phyloP scores from a whole-genome alignment of 1,139 yeast genomes.

The Pichia sp. region DNA sequence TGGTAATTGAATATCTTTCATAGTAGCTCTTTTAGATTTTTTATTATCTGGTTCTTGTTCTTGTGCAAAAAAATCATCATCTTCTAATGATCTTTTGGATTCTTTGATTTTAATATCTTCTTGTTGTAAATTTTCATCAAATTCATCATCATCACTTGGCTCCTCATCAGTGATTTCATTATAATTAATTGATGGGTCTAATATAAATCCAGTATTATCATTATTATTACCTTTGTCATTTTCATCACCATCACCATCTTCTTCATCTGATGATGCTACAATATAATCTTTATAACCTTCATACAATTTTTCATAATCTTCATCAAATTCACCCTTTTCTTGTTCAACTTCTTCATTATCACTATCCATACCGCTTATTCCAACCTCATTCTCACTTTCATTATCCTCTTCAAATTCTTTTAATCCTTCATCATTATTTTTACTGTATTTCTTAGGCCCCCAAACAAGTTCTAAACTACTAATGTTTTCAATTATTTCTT shows the following conservation, averaged over 20 bases:
- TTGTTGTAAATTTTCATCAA: slow-evolving; percentile 9
- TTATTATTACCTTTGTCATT: too few species aligned
- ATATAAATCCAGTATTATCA: slow-evolving; percentile 10
- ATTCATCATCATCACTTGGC: slow-evolving; percentile 27
- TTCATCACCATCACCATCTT: slow-evolving; percentile 24
- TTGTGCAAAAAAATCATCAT: slow-evolving; percentile 40
- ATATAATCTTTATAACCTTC: slow-evolving; percentile 44
- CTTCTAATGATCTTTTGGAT: slow-evolving; percentile 21
- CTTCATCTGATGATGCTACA: slow-evolving; percentile 53
- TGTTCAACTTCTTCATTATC: background rate
- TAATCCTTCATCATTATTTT: slow-evolving; percentile 20
- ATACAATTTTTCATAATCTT: slow-evolving; percentile 30
- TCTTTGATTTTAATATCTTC: slow-evolving; percentile 18
- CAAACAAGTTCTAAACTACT: slow-evolving; percentile 53
- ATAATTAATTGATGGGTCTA: slow-evolving; percentile 44
- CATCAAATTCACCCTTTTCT: background rate
- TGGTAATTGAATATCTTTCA: slow-evolving; percentile 46
- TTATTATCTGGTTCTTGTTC: slow-evolving; percentile 18
- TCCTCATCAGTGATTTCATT: slow-evolving; percentile 59
- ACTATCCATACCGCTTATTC: slow-evolving; percentile 17
- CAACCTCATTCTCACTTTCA: slow-evolving; percentile 7
- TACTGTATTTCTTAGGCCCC: slow-evolving; percentile 29
- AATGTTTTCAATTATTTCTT: slow-evolving; percentile 40
- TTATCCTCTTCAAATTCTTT: slow-evolving; percentile 17
- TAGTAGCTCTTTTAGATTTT: slow-evolving; percentile 15